These are phyloP conservation scores for Diaporthe nobilis DNA, from an alignment of 2,329 filamentous ascomycete species.

Conservation along the genomic window DNA sequence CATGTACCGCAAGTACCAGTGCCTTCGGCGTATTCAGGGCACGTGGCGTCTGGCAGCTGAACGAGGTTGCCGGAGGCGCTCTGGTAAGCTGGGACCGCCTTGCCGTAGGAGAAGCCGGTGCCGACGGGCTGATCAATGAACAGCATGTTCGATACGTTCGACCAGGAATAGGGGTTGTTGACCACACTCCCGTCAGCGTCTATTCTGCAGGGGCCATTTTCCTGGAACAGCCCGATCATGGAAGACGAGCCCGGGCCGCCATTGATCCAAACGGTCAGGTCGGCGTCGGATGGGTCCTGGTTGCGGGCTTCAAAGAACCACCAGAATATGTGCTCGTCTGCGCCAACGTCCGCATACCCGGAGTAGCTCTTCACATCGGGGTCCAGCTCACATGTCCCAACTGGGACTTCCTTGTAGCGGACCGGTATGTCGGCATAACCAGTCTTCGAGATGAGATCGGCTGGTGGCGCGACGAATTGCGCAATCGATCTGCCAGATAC, in stretches of 20 bases:
- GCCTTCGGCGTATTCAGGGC: conserved; percentile 62
- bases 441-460: conserved; percentile 50
- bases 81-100: conserved; percentile 54
- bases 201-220: conserved; percentile 55
- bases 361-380: conserved; percentile 58
- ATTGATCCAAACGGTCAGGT: conserved; percentile 67
- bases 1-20: conserved; percentile 66
- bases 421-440: conserved; percentile 57
- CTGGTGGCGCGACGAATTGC: conserved; percentile 55
- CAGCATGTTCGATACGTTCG: conserved; percentile 69
- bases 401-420: conserved; percentile 63
- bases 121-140: conserved; percentile 75
- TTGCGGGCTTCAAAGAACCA: conserved; percentile 67
- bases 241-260: conserved; percentile 67
- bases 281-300: conserved; percentile 57
- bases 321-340: conserved; percentile 58
- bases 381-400: conserved; percentile 60
- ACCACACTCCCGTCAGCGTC: conserved; percentile 58
- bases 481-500: conserved; percentile 24
- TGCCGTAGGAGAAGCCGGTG: conserved; percentile 67
- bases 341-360: conserved; percentile 58
- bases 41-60: conserved; percentile 59
- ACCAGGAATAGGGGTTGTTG: conserved; percentile 69
- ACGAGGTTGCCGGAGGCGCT: conserved; percentile 52
- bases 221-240: conserved; percentile 69